phyloP scores from a whole-genome alignment of 2,329 filamentous ascomycete species.

The Fusarium fujikuroi region DNA sequence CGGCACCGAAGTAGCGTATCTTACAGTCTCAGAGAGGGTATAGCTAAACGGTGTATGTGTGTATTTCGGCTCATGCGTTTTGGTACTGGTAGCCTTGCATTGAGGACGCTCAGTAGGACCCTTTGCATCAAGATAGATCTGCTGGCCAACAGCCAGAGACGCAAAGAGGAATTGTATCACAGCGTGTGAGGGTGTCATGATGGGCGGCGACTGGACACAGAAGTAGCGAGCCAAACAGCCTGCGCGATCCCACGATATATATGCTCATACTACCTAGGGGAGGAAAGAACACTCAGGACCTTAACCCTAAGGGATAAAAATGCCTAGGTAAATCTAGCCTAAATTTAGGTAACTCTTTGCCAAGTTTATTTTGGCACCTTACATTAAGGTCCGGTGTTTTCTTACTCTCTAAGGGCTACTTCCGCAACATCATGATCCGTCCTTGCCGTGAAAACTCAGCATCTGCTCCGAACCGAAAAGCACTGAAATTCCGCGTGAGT shows the following conservation, averaged over 20 bases:
- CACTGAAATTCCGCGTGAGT: background rate
- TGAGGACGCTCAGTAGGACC: constrained; percentile 45
- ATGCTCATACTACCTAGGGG: background rate
- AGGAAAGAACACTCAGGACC: too few relatives aligned
- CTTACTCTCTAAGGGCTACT: too few relatives aligned
- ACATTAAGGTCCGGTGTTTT: too few relatives aligned
- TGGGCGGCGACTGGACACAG: too few relatives aligned
- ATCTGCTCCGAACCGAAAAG: background rate
- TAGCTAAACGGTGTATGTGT: constrained; percentile 46
- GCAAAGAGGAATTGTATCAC: constrained; percentile 34
- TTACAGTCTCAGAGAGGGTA: constrained; percentile 48
- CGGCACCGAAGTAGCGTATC: constrained; percentile 47
- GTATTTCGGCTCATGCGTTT: constrained; percentile 42
- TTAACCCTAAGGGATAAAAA: too few relatives aligned
- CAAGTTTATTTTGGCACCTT: too few relatives aligned
- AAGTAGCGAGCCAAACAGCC: background rate
- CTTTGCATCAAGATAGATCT: constrained; percentile 41
- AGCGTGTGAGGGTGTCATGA: constrained; percentile 9
- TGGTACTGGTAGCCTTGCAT: constrained; percentile 39
- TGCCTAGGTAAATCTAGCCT: too few relatives aligned
- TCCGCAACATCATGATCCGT: background rate
- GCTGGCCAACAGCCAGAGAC: constrained; percentile 40
- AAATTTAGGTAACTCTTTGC: too few relatives aligned
- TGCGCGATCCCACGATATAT: constrained; percentile 6
- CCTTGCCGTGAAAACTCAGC: background rate